Conservation (phyloP, 2,329 filamentous ascomycete species). For the Colletotrichum coccodes region DNA sequence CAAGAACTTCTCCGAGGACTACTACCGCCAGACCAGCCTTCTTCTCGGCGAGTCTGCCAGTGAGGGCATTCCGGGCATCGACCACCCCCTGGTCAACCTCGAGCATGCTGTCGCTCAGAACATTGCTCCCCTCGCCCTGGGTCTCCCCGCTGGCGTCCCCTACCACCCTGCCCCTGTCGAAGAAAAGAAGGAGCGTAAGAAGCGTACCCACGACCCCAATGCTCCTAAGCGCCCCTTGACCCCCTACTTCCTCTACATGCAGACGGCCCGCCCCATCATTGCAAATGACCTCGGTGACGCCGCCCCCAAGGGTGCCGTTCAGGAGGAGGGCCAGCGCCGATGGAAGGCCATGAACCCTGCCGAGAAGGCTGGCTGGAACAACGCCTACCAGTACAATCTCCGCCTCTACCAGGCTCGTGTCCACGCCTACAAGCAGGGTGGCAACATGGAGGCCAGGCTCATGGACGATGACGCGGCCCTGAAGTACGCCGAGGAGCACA, state of each 20-base stretch:
- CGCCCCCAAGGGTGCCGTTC: constrained; percentile 85
- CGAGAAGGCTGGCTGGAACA: constrained; percentile 78
- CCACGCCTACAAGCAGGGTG: constrained; percentile 71
- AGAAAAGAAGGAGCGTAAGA: constrained; percentile 90
- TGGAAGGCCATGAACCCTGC: constrained; percentile 81
- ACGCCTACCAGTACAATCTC: constrained; percentile 74
- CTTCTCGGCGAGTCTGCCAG: constrained; percentile 74
- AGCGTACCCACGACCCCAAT: constrained; percentile 87
- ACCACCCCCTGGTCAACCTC: constrained; percentile 60
- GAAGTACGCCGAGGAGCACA: constrained; percentile 67
- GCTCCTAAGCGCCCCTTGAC: constrained; percentile 94
- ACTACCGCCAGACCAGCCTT: constrained; percentile 88
- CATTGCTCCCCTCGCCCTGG: constrained; percentile 47
- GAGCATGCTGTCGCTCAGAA: constrained; percentile 61
- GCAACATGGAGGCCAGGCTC: constrained; percentile 66
- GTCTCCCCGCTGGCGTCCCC: constrained; percentile 8
- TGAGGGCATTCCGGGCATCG: constrained; percentile 52
- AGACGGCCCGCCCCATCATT: constrained; percentile 86
- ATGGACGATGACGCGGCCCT: constrained; percentile 71
- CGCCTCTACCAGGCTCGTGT: constrained; percentile 73
- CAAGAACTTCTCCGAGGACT: constrained; percentile 82
- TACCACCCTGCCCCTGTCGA: constrained; percentile 56
- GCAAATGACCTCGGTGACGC: constrained; percentile 79
- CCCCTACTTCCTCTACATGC: constrained; percentile 95
- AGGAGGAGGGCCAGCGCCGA: constrained; percentile 85